Base-by-base conservation (phyloP, 2,329 filamentous ascomycete genomes). In the Alternaria conjuncta region DNA sequence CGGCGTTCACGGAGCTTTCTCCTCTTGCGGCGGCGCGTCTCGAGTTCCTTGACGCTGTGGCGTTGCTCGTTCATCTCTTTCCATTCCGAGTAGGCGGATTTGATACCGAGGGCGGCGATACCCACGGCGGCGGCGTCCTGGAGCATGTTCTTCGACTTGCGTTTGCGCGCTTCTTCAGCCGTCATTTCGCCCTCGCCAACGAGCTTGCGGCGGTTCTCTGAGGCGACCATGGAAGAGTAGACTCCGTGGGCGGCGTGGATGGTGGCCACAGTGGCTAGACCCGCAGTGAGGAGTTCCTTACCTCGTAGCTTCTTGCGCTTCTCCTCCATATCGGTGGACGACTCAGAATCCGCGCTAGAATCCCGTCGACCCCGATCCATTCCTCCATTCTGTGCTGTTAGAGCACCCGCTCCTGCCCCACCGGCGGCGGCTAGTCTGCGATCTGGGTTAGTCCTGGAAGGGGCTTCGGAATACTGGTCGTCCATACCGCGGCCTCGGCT, bases 161-260 rank as follows among this genome's bases (percentile, higher is more conserved):
- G 85, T 77, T 87, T 89, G 65, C 86, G 82, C 41, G 89, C 88
- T 76, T 90, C 86, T 70, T 90, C 86, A 3, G 84, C 81, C 5
- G 85, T 83, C 79, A 91, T 90, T 71, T 89, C 85, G 50, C 89
- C 89, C 67, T 90, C 86, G 28, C 83, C 81, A n/a, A 91, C 84
- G 57, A 87, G 81, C 71, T 86, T 84, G 73, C 84, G 84, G 53
- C 89, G 84, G 69, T 88, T 85, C 66, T 90, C 86, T 60, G 88
- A 86, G 64, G 88, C 88, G 69, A 89, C 87, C 81, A 90, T 85
- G 71, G 86, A 87, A 66, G 85, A 83, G 78, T 90, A 89, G 58
- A 91, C 83, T 65, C 84, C 86, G 75, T 91, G 88, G 13, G 87
- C 89, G 23, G 89, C 89, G 79, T 91, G 89, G 66, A 91, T 90